Evolutionary conservation across 2,329 filamentous ascomycete genomes (phyloP).

Genomic region (Xylariaceae sp.): DNA sequence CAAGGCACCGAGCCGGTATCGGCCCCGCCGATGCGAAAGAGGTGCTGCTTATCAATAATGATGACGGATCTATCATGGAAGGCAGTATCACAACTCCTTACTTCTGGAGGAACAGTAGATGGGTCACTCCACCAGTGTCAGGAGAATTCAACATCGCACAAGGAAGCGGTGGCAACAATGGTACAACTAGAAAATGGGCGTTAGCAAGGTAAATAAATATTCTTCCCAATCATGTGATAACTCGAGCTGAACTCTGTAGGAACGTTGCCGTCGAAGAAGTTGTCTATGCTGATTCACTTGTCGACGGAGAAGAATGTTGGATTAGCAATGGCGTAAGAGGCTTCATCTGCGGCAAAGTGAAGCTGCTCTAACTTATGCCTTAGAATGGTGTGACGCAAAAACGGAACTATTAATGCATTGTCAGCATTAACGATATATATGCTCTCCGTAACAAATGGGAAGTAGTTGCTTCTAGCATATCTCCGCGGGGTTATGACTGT

Average conservation of each 20-base stretch:
- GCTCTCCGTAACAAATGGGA: too few species aligned
- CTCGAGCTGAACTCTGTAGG: slow-evolving; percentile 42
- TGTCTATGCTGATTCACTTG: slow-evolving; percentile 65
- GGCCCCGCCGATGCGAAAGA: slow-evolving; percentile 62
- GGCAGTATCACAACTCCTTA: slow-evolving; percentile 84
- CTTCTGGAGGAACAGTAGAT: slow-evolving; percentile 73
- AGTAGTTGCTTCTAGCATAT: too few species aligned
- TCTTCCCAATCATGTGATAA: background rate
- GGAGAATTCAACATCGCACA: slow-evolving; percentile 42
- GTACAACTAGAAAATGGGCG: slow-evolving; percentile 85
- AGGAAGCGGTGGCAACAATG: slow-evolving; percentile 78
- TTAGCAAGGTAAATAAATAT: slow-evolving; percentile 61
- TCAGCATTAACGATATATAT: too few species aligned
- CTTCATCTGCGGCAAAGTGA: slow-evolving; percentile 62
- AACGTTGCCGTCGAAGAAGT: slow-evolving; percentile 69
- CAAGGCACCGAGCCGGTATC: slow-evolving; percentile 68
- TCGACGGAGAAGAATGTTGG: slow-evolving; percentile 81
- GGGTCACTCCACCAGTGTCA: slow-evolving; percentile 80
- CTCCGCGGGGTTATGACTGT: too few species aligned
- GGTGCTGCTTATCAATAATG: slow-evolving; percentile 73
- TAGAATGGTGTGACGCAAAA: too few species aligned
- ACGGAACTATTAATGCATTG: too few species aligned
- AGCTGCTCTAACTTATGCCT: too few species aligned
- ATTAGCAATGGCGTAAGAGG: slow-evolving; percentile 88
- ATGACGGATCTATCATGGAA: slow-evolving; percentile 76